These are phyloP conservation scores for Lippia alba DNA, from an alignment of 305 asterid genomes.

Conservation along the genomic window DNA sequence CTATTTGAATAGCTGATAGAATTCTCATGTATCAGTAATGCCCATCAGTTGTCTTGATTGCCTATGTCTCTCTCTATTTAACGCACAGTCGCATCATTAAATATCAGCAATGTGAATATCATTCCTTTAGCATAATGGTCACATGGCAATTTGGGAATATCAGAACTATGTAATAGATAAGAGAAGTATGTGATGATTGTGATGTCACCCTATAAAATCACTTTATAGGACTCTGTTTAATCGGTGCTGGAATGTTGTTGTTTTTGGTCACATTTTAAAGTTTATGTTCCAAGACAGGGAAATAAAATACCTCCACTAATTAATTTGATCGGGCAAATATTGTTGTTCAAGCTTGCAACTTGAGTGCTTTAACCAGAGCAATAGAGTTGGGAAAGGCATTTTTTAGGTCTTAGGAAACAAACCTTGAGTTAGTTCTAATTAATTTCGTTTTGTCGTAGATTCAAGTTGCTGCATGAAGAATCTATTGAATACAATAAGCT, in stretches of 20 bases:
- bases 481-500: slow-evolving; percentile 76
- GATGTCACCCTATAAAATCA: slow-evolving; percentile 16
- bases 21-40: not conserved
- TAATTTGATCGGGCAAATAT: slow-evolving; percentile 19
- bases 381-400: slow-evolving; percentile 19
- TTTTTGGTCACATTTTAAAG: slow-evolving; percentile 21
- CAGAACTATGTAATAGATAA: not conserved
- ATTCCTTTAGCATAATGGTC: slow-evolving; percentile 15
- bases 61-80: slow-evolving; percentile 8
- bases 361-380: slow-evolving; percentile 21
- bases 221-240: not conserved
- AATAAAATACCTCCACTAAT: not conserved
- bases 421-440: slow-evolving; percentile 30
- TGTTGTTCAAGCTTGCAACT: slow-evolving; percentile 11
- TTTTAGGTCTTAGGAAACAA: slow-evolving; percentile 19
- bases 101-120: slow-evolving; percentile 2
- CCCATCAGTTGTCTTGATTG: slow-evolving; percentile 14
- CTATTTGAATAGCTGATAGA: not conserved
- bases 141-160: slow-evolving; percentile 3
- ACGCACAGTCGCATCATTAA: not conserved
- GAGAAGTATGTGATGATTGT: not conserved
- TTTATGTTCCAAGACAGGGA: slow-evolving; percentile 6
- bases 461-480: slow-evolving; percentile 92
- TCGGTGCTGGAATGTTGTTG: not conserved
- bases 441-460: slow-evolving; percentile 54